These are phyloP conservation scores for Penicillium sp. DNA, from an alignment of 2,329 filamentous ascomycete genomes.

Conservation along the genomic window DNA sequence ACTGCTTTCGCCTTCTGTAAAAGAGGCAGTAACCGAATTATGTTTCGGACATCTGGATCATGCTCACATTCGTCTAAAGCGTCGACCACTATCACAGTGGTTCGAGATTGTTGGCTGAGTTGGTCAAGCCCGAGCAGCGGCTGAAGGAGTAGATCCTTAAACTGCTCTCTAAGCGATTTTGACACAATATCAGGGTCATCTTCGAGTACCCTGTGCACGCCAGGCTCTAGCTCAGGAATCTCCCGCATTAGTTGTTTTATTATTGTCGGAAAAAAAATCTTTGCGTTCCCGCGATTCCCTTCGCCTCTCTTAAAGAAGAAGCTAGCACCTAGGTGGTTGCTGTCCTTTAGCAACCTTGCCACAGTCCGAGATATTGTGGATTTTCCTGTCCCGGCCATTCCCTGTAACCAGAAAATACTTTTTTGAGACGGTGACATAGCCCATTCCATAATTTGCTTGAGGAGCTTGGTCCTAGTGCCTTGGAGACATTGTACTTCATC, in stretches of 20 bases:
- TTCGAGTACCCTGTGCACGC: conserved; percentile 26
- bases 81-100: conserved; percentile 30
- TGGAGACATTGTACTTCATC: conserved; percentile 24
- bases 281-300: conserved; percentile 34
- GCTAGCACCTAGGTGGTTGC: conserved; percentile 36
- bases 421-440: conserved; percentile 15
- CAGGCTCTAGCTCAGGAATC: conserved; percentile 31
- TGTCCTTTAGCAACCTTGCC: conserved; percentile 21
- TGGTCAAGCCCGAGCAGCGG: conserved; percentile 22
- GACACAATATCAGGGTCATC: conserved; percentile 29
- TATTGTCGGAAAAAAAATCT: conserved; percentile 46
- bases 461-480: conserved; percentile 23
- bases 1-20: conserved; percentile 12
- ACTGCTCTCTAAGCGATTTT: conserved; percentile 33
- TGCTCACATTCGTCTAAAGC: conserved; percentile 34
- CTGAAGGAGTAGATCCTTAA: conserved; percentile 31
- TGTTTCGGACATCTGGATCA: conserved; percentile 21
- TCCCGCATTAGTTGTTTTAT: conserved; percentile 33
- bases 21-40: conserved; percentile 28
- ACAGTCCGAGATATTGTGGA: conserved; percentile 36
- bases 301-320: conserved; percentile 47
- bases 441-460: conserved; percentile 28
- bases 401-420: conserved; percentile 40
- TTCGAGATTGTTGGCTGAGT: not conserved
- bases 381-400: conserved; percentile 35